Conservation (phyloP, 1,139 yeast species). For the Candida dubliniensis region DNA sequence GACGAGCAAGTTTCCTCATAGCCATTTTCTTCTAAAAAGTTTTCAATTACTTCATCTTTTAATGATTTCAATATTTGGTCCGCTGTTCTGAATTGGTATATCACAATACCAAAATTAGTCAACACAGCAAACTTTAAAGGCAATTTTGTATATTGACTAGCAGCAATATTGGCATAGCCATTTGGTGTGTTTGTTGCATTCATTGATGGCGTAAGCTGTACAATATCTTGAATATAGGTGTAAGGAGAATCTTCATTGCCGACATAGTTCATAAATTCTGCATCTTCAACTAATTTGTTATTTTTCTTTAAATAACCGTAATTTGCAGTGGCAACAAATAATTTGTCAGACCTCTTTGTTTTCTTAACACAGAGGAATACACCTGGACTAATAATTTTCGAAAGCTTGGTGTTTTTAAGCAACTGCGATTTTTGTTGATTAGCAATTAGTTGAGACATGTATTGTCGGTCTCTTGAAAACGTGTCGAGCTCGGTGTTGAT, state of each 20-base stretch:
- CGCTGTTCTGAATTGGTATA: conserved; percentile 77
- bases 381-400: conserved; percentile 76
- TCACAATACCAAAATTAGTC: conserved; percentile 75
- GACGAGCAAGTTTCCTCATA: conserved; percentile 82
- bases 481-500: conserved; percentile 51
- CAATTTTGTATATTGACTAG: conserved; percentile 71
- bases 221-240: conserved; percentile 65
- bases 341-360: conserved; percentile 46
- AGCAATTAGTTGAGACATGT: conserved; percentile 40
- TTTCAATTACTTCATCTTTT: conserved; percentile 55
- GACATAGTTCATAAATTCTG: conserved; percentile 67
- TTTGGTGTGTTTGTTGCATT: conserved; percentile 70
- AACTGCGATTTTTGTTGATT: conserved; percentile 48
- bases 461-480: conserved; percentile 45
- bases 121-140: conserved; percentile 75
- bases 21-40: conserved; percentile 50
- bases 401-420: conserved; percentile 45
- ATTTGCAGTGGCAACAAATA: conserved; percentile 80
- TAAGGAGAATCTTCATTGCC: conserved; percentile 23
- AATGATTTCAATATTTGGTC: conserved; percentile 72
- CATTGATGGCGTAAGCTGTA: conserved; percentile 67
- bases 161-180: conserved; percentile 81
- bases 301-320: conserved; percentile 77
- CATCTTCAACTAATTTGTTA: conserved; percentile 74
- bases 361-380: conserved; percentile 59